Evolutionary conservation across 371 early-diverging fungal species (phyloP).

Genomic region (Haplosporangium sp.): DNA sequence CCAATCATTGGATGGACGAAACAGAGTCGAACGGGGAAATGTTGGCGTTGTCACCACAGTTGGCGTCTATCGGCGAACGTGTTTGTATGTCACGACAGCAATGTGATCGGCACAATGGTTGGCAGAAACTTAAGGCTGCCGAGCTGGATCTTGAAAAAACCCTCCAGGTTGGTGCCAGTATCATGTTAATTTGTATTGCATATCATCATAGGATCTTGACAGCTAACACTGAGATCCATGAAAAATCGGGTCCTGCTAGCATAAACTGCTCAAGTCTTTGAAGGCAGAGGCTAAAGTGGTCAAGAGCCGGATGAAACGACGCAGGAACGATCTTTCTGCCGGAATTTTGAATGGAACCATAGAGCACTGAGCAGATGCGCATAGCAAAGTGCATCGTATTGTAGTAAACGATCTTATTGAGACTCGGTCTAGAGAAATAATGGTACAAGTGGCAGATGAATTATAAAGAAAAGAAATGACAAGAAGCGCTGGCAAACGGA

Average conservation of each 20-base stretch:
- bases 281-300: conserved; percentile 45
- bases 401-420: neutral
- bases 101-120: conserved; percentile 61
- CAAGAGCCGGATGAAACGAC: conserved; percentile 47
- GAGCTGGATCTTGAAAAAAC: conserved; percentile 67
- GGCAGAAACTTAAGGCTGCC: conserved; percentile 62
- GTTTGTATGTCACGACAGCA: conserved; percentile 51
- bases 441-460: conserved; percentile 25
- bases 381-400: too few relatives aligned
- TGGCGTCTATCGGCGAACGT: conserved; percentile 23
- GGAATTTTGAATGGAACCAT: conserved; percentile 49
- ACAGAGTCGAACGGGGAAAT: too few relatives aligned
- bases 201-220: neutral
- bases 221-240: neutral
- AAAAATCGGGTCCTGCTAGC: conserved; percentile 12
- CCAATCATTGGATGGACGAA: too few relatives aligned
- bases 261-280: conserved; percentile 37
- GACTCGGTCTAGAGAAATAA: conserved; percentile 5
- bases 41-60: conserved; percentile 5
- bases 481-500: neutral
- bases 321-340: conserved; percentile 44
- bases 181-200: neutral
- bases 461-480: conserved; percentile 12
- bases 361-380: conserved; percentile 23
- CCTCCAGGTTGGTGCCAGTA: conserved; percentile 24